These are phyloP conservation scores for Micractinium sp. DNA, from an alignment of 139 green algal genomes.

Conservation along the genomic window DNA sequence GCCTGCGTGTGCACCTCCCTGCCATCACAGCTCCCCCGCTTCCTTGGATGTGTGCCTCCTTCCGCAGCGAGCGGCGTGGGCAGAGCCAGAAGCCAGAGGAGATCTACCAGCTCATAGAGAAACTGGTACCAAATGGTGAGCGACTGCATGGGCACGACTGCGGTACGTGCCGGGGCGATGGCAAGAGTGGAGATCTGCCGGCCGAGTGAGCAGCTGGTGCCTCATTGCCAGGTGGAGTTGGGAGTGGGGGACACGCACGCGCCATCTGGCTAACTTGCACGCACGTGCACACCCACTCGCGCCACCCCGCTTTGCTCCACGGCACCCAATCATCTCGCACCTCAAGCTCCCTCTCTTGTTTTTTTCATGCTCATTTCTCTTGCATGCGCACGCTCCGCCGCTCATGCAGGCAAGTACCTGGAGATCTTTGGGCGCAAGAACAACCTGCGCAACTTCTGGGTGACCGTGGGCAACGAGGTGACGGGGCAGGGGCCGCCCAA, in stretches of 20 bases:
- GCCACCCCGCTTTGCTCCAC: neutral
- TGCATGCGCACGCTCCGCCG: too few relatives aligned
- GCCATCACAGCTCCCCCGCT: neutral
- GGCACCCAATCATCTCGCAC: neutral
- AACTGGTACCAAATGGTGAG: conserved; percentile 84
- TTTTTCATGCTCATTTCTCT: neutral
- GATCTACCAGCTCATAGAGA: conserved; percentile 95
- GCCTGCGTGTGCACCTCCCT: too few relatives aligned
- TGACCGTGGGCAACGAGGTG: conserved; percentile 94
- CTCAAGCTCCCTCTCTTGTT: neutral
- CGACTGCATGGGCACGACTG: too few relatives aligned
- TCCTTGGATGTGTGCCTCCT: neutral
- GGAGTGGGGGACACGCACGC: neutral
- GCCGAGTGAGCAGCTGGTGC: neutral
- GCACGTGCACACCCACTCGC: neutral
- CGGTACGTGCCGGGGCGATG: too few relatives aligned
- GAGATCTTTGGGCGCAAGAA: conserved; percentile 96
- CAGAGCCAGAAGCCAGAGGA: conserved; percentile 97
- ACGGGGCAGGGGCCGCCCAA: conserved; percentile 74
- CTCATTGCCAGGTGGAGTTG: neutral
- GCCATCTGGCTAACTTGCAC: neutral
- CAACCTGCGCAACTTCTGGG: conserved; percentile 94
- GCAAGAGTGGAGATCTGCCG: too few relatives aligned
- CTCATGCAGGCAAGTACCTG: conserved; percentile 71
- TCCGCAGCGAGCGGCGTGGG: conserved; percentile 76